A percentile compares a stretch with the other conserved stretches of the same genome.
Evolutionary conservation across 306 rosid genomes (phyloP).

Genomic region (Castanospermum australe): DNA sequence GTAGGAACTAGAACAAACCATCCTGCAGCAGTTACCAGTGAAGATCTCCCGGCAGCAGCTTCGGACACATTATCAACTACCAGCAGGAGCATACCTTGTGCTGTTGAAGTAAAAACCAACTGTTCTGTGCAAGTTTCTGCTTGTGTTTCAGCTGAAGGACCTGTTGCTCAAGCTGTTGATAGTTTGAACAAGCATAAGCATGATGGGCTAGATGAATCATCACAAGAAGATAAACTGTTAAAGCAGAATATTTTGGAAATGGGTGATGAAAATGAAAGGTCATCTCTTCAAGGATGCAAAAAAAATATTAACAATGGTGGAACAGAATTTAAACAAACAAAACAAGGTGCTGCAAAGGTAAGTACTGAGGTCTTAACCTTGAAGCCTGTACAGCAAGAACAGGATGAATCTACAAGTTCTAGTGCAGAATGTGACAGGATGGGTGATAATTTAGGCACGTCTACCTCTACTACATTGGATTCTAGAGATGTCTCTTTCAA

Average conservation of each 20-base stretch:
- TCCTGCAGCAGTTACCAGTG: conserved; percentile 24
- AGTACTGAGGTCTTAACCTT: conserved; percentile 27
- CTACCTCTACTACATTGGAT: conserved; percentile 26
- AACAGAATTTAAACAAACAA: conserved; percentile 24
- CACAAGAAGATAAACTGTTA: conserved; percentile 25
- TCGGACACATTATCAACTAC: conserved; percentile 32
- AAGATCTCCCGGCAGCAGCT: conserved; percentile 28
- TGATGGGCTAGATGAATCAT: conserved; percentile 29
- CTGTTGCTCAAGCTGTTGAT: conserved; percentile 31
- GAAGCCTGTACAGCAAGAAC: conserved; percentile 28
- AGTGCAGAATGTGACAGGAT: conserved; percentile 31
- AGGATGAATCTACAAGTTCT: conserved; percentile 39
- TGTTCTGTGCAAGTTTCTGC: conserved; percentile 12
- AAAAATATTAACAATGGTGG: conserved; percentile 16
- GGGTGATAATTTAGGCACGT: conserved; percentile 22
- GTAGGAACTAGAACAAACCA: conserved; percentile 30
- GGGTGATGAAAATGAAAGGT: conserved; percentile 29
- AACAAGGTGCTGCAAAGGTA: conserved; percentile 25
- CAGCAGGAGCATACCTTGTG: conserved; percentile 7
- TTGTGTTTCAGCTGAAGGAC: conserved; percentile 40
- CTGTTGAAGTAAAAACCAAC: conserved; percentile 39
- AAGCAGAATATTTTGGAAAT: conserved; percentile 11
- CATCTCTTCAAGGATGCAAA: conserved; percentile 30
- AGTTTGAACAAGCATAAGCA: conserved; percentile 15
- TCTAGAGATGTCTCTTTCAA: conserved; percentile 31